Conservation (phyloP, 2,329 filamentous ascomycete species). For the Penicillium griseofulvum region DNA sequence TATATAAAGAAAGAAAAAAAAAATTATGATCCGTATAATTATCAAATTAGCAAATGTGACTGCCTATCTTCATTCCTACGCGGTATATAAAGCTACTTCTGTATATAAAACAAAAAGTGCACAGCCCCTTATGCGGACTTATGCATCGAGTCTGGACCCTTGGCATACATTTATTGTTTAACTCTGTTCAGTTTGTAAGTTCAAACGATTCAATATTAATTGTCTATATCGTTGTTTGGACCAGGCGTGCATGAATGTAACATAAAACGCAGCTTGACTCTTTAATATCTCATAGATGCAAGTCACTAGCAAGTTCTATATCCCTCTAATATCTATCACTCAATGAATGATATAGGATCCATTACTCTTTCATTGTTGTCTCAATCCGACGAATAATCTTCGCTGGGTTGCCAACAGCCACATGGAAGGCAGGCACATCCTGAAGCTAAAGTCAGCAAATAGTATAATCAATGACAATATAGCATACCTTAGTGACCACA, state of each 20-base stretch:
- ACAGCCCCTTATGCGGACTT: slow-evolving; percentile 2
- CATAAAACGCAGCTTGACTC: not conserved
- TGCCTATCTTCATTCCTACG: not conserved
- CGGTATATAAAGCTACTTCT: not conserved
- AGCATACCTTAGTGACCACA: slow-evolving; percentile 69
- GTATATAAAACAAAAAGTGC: not conserved
- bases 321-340: not conserved
- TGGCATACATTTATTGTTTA: not conserved
- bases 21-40: not conserved
- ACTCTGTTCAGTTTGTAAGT: no score
- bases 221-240: slow-evolving; percentile 6
- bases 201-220: not conserved
- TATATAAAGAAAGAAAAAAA: not conserved
- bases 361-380: slow-evolving; percentile 31
- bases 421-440: slow-evolving; percentile 45
- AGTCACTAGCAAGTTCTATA: not conserved
- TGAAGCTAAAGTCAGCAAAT: not conserved
- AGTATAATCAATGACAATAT: not conserved
- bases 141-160: not conserved
- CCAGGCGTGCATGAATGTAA: slow-evolving; percentile 15
- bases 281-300: not conserved
- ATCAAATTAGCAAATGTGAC: not conserved
- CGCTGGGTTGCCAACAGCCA: slow-evolving; percentile 44
- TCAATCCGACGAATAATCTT: slow-evolving; percentile 41
- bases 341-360: not conserved